Base-by-base conservation (phyloP, 306 rosid species). In the Vicia sativa region DNA sequence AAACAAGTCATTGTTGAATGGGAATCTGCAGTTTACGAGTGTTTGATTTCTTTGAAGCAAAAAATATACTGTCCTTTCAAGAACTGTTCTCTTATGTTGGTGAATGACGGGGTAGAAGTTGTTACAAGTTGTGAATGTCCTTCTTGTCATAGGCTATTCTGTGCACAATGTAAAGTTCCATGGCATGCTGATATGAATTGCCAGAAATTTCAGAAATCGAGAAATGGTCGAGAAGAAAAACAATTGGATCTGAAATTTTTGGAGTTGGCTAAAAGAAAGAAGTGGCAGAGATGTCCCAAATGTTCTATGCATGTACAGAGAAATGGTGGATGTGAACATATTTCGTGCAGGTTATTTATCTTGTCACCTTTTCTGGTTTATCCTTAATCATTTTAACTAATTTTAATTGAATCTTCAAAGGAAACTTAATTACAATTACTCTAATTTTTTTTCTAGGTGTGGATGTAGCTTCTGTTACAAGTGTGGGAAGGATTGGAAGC, bases 261-360 rank as follows among this genome's bases (percentile, higher is more conserved):
- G 13, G 23, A 68, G 11, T 61, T 75, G 58, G 79, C 65, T 11
- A 39, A 50, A 59, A 3, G 9, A 2, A 0, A 19, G 18, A 41
- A 0, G 13, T 75, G 79, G 79, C 65, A 49, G 45, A 68, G 0
- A 52, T 75, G 74, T 41, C 70, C 70, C 1, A 1, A 3, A 28
- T 75, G 79, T 11, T 4, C 1, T 14, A 16, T 68, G 9, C 28
- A 3, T 68, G 71, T 76, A 0, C n/a, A 62, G 18, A 68, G 28
- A 14, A 2, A 0, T 5, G 0, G 14, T 26, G 74, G 79, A 26
- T 75, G 79, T 59, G 14, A 25, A 11, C 48, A 48, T 46, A 67
- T 74, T 2, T 0, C 0, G 0, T 74, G 74, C 55, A 74, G 73
- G 77, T 39, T 54, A 0, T 50, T 5, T 14, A 6, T 46, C 10